Evolutionary conservation across 73 alveolate genomes (phyloP).

Genomic region (Symbiodinium pilosum): DNA sequence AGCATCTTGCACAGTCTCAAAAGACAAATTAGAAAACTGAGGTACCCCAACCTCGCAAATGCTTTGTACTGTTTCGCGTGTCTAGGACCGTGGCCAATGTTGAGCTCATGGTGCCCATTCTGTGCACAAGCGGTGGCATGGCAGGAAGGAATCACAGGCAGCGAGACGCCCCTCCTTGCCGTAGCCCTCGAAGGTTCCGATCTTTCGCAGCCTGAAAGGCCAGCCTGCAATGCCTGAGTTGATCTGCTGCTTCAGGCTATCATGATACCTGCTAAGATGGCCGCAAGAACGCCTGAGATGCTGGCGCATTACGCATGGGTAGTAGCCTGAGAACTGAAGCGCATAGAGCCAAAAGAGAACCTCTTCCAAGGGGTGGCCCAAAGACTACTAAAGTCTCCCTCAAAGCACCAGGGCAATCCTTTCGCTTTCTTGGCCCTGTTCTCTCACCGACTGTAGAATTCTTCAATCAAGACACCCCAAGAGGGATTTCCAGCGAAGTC

Average conservation of each 20-base stretch:
- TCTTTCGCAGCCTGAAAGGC: constrained; percentile 77
- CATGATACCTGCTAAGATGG: too few relatives aligned
- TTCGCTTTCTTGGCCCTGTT: too few relatives aligned
- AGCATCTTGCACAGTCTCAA: too few relatives aligned
- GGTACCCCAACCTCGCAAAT: background rate
- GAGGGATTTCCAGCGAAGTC: constrained; percentile 81
- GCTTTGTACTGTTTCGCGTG: background rate
- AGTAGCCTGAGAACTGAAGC: constrained; percentile 23
- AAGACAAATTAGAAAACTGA: background rate
- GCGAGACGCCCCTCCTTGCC: constrained; percentile 22
- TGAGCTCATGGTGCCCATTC: constrained; percentile 88
- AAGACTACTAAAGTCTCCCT: too few relatives aligned
- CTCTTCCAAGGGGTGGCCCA: too few relatives aligned
- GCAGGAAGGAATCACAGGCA: background rate
- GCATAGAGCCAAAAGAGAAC: too few relatives aligned
- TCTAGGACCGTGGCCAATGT: background rate
- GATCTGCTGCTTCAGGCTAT: too few relatives aligned
- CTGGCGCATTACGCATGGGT: constrained; percentile 71
- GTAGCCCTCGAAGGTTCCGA: constrained; percentile 70
- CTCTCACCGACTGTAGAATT: too few relatives aligned
- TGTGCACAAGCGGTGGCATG: background rate
- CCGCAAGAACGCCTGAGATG: background rate
- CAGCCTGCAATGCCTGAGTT: constrained; percentile 63
- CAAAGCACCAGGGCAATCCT: too few relatives aligned
- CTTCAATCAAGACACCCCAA: constrained; percentile 32